These are phyloP conservation scores for Paecilomyces sp. DNA, from an alignment of 2,329 filamentous ascomycete species.

Conservation along the genomic window DNA sequence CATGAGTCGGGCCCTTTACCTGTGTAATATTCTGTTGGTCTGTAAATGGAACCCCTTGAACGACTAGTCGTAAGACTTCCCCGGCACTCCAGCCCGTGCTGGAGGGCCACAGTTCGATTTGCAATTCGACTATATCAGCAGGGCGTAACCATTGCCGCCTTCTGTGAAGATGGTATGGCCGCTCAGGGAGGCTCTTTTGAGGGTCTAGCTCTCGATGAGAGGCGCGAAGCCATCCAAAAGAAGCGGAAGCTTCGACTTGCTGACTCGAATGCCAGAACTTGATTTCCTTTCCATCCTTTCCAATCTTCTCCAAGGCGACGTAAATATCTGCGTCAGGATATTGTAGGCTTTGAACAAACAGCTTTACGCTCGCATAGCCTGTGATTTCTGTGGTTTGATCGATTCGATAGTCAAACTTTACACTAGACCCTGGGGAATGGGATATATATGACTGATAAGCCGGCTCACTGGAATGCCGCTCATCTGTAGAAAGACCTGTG, in stretches of 20 bases:
- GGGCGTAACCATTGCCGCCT: background rate
- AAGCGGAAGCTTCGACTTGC: background rate
- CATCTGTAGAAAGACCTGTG: background rate
- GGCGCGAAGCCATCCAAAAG: slow-evolving; percentile 1
- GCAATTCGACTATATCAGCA: background rate
- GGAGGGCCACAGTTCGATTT: background rate
- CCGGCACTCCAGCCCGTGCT: background rate
- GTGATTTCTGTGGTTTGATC: background rate
- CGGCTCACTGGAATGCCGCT: background rate
- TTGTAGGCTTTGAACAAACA: background rate
- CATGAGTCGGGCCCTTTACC: background rate
- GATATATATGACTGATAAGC: background rate
- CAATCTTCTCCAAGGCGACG: background rate
- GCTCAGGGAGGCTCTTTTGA: background rate
- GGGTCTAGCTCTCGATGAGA: slow-evolving; percentile 2
- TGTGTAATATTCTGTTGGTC: background rate
- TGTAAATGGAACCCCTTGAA: background rate
- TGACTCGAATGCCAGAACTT: background rate
- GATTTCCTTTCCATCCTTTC: background rate
- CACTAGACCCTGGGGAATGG: too few relatives aligned
- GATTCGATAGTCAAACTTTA: too few relatives aligned
- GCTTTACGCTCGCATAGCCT: background rate
- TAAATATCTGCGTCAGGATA: background rate
- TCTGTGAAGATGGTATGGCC: slow-evolving; percentile 1
- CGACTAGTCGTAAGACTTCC: background rate